phyloP scores from a whole-genome alignment of 2,329 filamentous ascomycete genomes.

The Scedosporium dehoogii region DNA sequence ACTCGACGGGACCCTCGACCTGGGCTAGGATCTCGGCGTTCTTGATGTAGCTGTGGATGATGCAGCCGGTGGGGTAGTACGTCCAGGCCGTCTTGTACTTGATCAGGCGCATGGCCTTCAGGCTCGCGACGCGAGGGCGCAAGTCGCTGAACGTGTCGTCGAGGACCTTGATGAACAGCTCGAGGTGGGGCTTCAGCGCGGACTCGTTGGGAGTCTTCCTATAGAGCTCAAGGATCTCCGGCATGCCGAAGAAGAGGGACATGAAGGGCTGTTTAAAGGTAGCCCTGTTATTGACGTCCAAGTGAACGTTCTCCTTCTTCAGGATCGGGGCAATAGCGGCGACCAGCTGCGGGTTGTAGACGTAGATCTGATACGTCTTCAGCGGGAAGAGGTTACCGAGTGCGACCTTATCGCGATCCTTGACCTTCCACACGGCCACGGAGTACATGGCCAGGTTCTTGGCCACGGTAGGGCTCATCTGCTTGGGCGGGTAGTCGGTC shows the following conservation, averaged over 20 bases:
- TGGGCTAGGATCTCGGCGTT: slow-evolving; percentile 32
- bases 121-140: slow-evolving; percentile 22
- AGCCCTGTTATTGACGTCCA: slow-evolving; percentile 25
- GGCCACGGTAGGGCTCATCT: slow-evolving; percentile 27
- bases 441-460: slow-evolving; percentile 28
- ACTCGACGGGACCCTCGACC: slow-evolving; percentile 21
- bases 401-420: slow-evolving; percentile 28
- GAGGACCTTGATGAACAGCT: slow-evolving; percentile 28
- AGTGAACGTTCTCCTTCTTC: slow-evolving; percentile 27
- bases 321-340: slow-evolving; percentile 31
- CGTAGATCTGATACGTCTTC: slow-evolving; percentile 28
- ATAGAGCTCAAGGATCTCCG: slow-evolving; percentile 26
- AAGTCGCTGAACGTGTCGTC: slow-evolving; percentile 33
- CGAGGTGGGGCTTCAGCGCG: slow-evolving; percentile 25
- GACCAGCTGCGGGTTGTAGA: slow-evolving; percentile 32
- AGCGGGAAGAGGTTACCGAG: slow-evolving; percentile 27
- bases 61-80: slow-evolving; percentile 28
- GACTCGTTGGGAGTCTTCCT: slow-evolving; percentile 15
- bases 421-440: slow-evolving; percentile 36
- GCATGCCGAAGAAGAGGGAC: slow-evolving; percentile 32
- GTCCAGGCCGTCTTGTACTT: slow-evolving; percentile 33
- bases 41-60: slow-evolving; percentile 26
- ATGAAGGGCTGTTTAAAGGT: slow-evolving; percentile 29
- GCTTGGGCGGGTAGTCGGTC: slow-evolving; percentile 30
- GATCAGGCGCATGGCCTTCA: slow-evolving; percentile 27